Evolutionary conservation across 805 yeast genomes (phyloP).

Genomic region (Nakazawaea molendinolei): DNA sequence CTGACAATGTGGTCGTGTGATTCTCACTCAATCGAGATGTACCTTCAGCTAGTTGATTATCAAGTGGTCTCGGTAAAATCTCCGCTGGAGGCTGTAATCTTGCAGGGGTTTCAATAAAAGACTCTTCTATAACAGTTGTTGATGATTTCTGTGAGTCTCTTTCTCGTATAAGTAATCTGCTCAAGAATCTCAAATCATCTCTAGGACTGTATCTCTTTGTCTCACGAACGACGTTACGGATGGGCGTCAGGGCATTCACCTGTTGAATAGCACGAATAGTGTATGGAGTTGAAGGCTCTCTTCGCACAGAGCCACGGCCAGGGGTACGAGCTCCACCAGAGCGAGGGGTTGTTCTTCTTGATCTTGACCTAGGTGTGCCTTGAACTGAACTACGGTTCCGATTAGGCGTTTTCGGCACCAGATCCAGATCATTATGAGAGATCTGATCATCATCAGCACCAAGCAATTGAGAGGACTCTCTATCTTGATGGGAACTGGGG

Average conservation of each 20-base stretch:
- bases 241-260: slow-evolving; percentile 20
- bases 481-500: too few relatives aligned
- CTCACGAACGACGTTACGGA: slow-evolving; percentile 7
- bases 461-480: too few relatives aligned
- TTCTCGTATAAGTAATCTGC: slow-evolving; percentile 22
- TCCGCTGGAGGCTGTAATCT: too few relatives aligned
- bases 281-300: slow-evolving; percentile 25
- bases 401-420: slow-evolving; percentile 13
- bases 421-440: slow-evolving; percentile 10
- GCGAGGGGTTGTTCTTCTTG: slow-evolving; percentile 12
- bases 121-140: too few relatives aligned
- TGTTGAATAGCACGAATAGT: slow-evolving; percentile 22
- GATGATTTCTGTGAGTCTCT: slow-evolving; percentile 15
- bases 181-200: slow-evolving; percentile 23
- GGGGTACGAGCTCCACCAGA: slow-evolving; percentile 13
- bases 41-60: too few relatives aligned
- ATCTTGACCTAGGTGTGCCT: slow-evolving; percentile 9
- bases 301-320: slow-evolving; percentile 18
- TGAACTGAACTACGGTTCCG: slow-evolving; percentile 3
- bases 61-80: too few relatives aligned
- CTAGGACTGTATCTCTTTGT: slow-evolving; percentile 24
- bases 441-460: slow-evolving; percentile 4
- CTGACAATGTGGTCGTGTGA: slow-evolving; percentile 4
- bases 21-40: slow-evolving; percentile 5
- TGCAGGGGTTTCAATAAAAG: too few relatives aligned